Base-by-base conservation (phyloP, 1,139 yeast genomes). In the Lodderomyces orthopsilosis region DNA sequence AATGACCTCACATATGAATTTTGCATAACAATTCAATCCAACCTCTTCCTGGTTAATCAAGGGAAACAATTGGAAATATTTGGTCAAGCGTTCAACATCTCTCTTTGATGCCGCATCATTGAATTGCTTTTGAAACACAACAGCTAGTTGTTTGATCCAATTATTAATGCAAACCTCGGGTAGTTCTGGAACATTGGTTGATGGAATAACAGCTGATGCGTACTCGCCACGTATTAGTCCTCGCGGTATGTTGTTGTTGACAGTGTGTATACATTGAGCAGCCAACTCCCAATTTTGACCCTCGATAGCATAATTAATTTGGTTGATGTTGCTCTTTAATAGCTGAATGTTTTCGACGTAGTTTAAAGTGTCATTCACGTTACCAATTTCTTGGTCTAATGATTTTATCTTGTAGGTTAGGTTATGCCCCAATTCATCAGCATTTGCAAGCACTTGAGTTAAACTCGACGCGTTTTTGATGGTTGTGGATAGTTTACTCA, bases 11-110 rank as follows among this genome's bases (percentile, higher is more conserved):
- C 96, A 85, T 41, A 93, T 87, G 59, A 93, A 93, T 54, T 75
- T 79, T 8, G 96, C 85, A 61, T 93, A 93, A 51, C 90, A 81
- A 39, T 78, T 79, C 41, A 94, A 66, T 0, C 99, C 99, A 17
- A 76, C 66, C 36, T 77, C 77, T 45, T 81, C 81, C 55, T 83
- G 78, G 8, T 87, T 86, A 30, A 94, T 84, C 46, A 90, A 70
- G 3, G 99, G 99, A 62, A 93, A 91, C 51, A 90, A 68, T 55
- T 87, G 87, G 65, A 93, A 93, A 59, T 80, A 87, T 44, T 81
- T 73, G 0, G 97, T 88, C 45, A 93, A 67, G 44, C 79, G 75
- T 37, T 77, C 81, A 46, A 87, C 87, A 56, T 89, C 81, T 47
- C 79, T 79, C 0, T 68, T 65, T 19, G 66, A 62, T 1, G 96